Evolutionary conservation across 2,329 filamentous ascomycete species (phyloP).

Genomic region (Pestalotiopsis fici): DNA sequence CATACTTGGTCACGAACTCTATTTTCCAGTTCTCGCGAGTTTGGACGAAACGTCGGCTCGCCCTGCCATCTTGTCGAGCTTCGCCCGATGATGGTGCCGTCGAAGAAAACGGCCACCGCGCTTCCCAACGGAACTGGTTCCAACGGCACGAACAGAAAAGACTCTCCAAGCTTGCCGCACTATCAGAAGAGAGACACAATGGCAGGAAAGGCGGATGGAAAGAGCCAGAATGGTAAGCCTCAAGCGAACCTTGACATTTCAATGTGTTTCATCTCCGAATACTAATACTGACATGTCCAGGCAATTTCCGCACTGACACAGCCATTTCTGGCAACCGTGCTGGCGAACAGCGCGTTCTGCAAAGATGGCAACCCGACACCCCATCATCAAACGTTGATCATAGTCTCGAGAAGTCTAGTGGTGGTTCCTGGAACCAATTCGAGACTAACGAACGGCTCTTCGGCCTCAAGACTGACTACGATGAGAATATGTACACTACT

Average conservation of each 20-base stretch:
- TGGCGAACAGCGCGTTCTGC: constrained; percentile 72
- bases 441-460: constrained; percentile 85
- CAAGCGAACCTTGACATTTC: constrained; percentile 12
- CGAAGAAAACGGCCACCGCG: constrained; percentile 29
- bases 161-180: constrained; percentile 25
- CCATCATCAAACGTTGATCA: constrained; percentile 62
- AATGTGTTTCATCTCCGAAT: not conserved
- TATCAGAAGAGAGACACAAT: constrained; percentile 30
- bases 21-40: not conserved
- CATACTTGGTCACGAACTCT: not conserved
- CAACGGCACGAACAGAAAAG: constrained; percentile 23
- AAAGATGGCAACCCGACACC: constrained; percentile 77
- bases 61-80: constrained; percentile 15
- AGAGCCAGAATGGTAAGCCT: constrained; percentile 33
- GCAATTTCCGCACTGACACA: constrained; percentile 81
- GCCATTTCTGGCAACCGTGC: constrained; percentile 79
- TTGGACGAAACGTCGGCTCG: constrained; percentile 4
- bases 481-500: constrained; percentile 95
- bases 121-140: constrained; percentile 24
- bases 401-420: constrained; percentile 65
- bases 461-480: constrained; percentile 85
- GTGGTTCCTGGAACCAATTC: constrained; percentile 84
- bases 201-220: constrained; percentile 19
- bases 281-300: constrained; percentile 40
- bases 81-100: constrained; percentile 33